Conservation (phyloP, 306 rosid genomes). For the Parietaria judaica region DNA sequence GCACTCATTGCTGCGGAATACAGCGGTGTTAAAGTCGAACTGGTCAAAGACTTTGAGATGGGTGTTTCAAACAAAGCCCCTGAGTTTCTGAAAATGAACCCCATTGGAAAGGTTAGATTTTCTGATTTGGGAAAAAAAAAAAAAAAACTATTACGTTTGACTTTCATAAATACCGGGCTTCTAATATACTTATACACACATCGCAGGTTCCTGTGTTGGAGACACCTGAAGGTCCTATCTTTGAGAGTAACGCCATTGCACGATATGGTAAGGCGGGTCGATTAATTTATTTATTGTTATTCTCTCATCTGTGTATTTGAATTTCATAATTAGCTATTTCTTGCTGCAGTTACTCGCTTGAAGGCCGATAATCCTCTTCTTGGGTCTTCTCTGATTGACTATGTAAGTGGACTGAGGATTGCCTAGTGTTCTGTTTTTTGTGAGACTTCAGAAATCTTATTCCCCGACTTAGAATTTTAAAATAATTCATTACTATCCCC, state of each 20-base stretch:
- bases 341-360: slow-evolving; percentile 54
- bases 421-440: background rate
- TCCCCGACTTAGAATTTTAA: background rate
- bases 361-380: slow-evolving; percentile 33
- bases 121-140: background rate
- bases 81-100: slow-evolving; percentile 64
- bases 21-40: slow-evolving; percentile 44
- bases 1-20: slow-evolving; percentile 59
- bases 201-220: slow-evolving; percentile 67
- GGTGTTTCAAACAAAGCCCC: slow-evolving; percentile 67
- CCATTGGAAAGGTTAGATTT: slow-evolving; percentile 55
- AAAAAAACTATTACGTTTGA: background rate
- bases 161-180: background rate
- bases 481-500: background rate
- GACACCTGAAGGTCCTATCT: slow-evolving; percentile 60
- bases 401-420: slow-evolving; percentile 21
- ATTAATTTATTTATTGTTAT: background rate
- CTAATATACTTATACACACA: background rate
- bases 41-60: slow-evolving; percentile 44
- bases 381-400: slow-evolving; percentile 48
- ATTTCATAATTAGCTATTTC: background rate
- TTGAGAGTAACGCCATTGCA: slow-evolving; percentile 83
- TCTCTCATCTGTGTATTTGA: background rate
- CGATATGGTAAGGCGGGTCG: slow-evolving; percentile 45
- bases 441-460: too few relatives aligned